Evolutionary conservation across 2,329 filamentous ascomycete genomes (phyloP), one percentile per base, ranked within the genome.

Genomic region (Scedosporium minutisporum): DNA sequence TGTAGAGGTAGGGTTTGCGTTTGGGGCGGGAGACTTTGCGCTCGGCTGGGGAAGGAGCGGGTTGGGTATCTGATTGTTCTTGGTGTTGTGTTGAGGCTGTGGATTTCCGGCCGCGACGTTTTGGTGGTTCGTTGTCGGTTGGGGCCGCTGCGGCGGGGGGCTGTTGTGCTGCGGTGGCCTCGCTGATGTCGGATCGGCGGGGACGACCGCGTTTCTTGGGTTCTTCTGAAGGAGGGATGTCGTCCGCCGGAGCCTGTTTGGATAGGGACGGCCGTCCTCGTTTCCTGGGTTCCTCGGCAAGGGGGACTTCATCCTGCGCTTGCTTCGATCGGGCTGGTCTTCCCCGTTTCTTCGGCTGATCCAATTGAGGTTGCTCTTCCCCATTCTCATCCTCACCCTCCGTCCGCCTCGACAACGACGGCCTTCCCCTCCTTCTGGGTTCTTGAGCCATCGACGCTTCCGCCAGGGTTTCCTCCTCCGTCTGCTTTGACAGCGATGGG

Each of bases 1-100:
- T 73, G 66, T 83, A 80, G 55, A 78, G 77, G 70, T 82, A 85
- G 25, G 71, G 70, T 41, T 38, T 61, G 44, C 23, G 55, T 58
- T 51, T 61, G 16, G 2, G 73, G 71, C 2, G 74, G 6, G 29
- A 9, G 5, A 7, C 7, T 33, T 33, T 33, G 6, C 29, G 29
- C 29, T 7, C 6, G 29, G 29, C 25, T 33, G 29, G 6, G 72
- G 14, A 69, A 65, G 3, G 68, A 66, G 6, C 66, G 41, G 29
- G 63, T n/a, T 6, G 68, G 63, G 2, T 67, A 66, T 27, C 29
- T 9, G 29, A 6, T 33, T 33, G 6, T 33, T 33, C 6, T 9
- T 69, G 65, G 25, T 67, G 63, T 23, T 63, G 55, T 33, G 53
- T 29, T 33, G 48, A 53, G 48, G 48, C 14, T 1, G 4, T 53